Conservation (phyloP, 371 early-diverging fungal species). For the Actinomortierella wolfii region DNA sequence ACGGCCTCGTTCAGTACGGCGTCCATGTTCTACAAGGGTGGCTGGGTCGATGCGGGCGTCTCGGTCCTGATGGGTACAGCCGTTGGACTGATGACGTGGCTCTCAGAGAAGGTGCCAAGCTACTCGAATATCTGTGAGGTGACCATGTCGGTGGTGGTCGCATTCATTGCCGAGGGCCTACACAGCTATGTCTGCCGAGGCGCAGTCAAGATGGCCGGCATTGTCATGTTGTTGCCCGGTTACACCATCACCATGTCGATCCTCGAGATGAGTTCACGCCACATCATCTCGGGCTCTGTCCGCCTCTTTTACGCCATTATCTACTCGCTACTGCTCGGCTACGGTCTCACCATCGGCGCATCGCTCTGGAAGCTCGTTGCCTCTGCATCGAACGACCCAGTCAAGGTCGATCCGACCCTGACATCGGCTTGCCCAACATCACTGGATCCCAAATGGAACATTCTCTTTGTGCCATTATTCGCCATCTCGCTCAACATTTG, state of each 20-base stretch:
- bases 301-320: slow-evolving; percentile 81
- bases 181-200: slow-evolving; percentile 56
- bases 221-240: slow-evolving; percentile 74
- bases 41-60: slow-evolving; percentile 66
- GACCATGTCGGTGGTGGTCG: slow-evolving; percentile 62
- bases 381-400: slow-evolving; percentile 20
- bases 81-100: slow-evolving; percentile 61
- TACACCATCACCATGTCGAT: slow-evolving; percentile 72
- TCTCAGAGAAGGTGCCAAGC: slow-evolving; percentile 65
- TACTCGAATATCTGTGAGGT: slow-evolving; percentile 70
- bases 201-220: slow-evolving; percentile 64
- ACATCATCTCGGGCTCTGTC: slow-evolving; percentile 80
- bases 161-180: slow-evolving; percentile 59
- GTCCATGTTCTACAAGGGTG: slow-evolving; percentile 67
- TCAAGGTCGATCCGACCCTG: slow-evolving; percentile 45
- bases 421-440: slow-evolving; percentile 4
- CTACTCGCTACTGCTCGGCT: slow-evolving; percentile 73
- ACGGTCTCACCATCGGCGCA: slow-evolving; percentile 76
- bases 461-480: slow-evolving; percentile 43
- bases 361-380: slow-evolving; percentile 38
- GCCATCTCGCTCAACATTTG: slow-evolving; percentile 48
- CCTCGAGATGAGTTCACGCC: slow-evolving; percentile 82
- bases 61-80: slow-evolving; percentile 60
- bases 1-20: slow-evolving; percentile 63
- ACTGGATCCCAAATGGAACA: slow-evolving; percentile 28